These are phyloP conservation scores for Oryza glaberrima DNA, from an alignment of 176 grass and related monocot species.

Conservation along the genomic window DNA sequence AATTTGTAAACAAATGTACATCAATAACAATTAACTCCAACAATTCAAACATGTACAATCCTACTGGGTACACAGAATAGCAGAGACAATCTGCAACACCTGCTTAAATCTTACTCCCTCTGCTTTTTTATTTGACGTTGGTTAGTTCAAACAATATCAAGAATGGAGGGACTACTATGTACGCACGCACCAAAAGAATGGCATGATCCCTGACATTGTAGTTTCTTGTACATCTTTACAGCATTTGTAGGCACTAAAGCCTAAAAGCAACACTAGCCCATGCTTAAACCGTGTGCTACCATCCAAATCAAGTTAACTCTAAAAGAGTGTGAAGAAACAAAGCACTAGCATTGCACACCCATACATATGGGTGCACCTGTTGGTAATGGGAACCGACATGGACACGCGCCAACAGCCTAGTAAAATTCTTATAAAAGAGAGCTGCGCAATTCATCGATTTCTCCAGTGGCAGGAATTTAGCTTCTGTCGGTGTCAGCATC, in stretches of 20 bases:
- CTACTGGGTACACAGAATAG: background rate
- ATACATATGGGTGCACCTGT: background rate
- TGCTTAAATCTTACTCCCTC: background rate
- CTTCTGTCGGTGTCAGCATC: background rate
- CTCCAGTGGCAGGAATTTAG: conserved; percentile 11
- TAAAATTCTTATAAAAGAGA: background rate
- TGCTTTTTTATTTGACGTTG: no score
- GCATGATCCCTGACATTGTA: background rate
- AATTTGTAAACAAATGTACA: conserved; percentile 12
- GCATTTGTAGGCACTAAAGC: background rate
- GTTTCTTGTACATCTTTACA: conserved; percentile 20
- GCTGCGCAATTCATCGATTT: conserved; percentile 11
- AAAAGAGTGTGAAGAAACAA: conserved; percentile 15
- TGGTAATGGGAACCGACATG: background rate
- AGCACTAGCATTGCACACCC: background rate
- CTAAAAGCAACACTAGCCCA: background rate
- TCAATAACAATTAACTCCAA: background rate
- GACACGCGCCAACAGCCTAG: background rate
- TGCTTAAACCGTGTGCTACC: conserved; percentile 13
- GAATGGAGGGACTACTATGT: background rate
- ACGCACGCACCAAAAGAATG: background rate
- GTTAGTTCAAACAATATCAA: no score
- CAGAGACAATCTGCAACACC: background rate
- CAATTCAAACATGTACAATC: conserved; percentile 22
- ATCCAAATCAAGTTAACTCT: background rate